Base-by-base conservation (phyloP, 192 early-diverging fungal genomes). In the Dissophora ornata region DNA sequence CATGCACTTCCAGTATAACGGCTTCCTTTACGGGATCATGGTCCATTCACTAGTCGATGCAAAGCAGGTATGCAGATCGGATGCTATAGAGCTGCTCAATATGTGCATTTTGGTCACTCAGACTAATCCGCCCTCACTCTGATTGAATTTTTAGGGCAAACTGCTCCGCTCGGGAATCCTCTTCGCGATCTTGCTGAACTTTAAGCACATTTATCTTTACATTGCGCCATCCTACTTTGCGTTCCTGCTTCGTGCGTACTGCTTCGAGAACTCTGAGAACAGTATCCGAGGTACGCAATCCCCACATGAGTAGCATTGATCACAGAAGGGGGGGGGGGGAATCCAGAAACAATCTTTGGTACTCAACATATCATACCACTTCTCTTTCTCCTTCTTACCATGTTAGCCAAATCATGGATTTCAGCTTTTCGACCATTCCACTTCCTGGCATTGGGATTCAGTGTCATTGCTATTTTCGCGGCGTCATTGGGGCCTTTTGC, bases 1-100 rank as follows among this genome's bases (percentile, higher is more conserved):
- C 53, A 83, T 89, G 52, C 97, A 99, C 81, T 99, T 99, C 65
- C 97, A 99, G 79, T 99, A 99, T 86, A 99, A 99, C 79, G 97
- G 94, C 13, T 87, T 94, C 46, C 69, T 98, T 40, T 95, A 92
- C 57, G 97, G 97, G 8, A 87, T 98, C 28, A 82, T 96, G 50
- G 68, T 97, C 25, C 84, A 90, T 28, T 95, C 94, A 13, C 79
- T 97, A 10, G 86, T 85, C 8, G 85, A 92, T 54, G 87, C 92
- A 7, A 83, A 87, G 52, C 85, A 91, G 83, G 91, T 88, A 79
- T 19, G 22, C 1, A 21, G 13, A 57, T 4, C 48, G 29, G 26
- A 18, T 22, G 16, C 28, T n/a, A n/a, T n/a, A n/a, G n/a, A n/a
- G n/a, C n/a, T n/a, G n/a, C n/a, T n/a, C n/a, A n/a, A n/a, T n/a